Base-by-base conservation (phyloP, 1,284 basidiomycete species). In the Violaceomyces palustris region DNA sequence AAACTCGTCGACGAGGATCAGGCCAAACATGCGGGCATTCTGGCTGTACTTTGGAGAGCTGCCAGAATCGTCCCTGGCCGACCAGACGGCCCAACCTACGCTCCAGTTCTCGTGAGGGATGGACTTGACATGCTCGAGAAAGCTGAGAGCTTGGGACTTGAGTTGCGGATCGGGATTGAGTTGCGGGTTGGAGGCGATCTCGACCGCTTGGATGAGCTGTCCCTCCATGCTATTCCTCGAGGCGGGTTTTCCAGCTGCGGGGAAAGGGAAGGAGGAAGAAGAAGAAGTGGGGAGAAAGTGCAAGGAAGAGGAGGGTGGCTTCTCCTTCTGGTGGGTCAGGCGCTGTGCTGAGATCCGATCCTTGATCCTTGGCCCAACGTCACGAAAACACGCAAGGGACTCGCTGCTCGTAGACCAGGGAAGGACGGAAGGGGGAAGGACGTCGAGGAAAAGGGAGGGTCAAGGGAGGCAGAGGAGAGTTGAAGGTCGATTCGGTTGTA, bases 1-100 rank as follows among this genome's bases (percentile, higher is more conserved):
- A 68, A 87, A 88, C 43, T 89, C 87, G 54, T 89, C 87, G 46
- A 93, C 75, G 45, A 93, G 82, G 50, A 87, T 82, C 58, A 93
- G 77, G 19, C 85, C 87, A 74, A 87, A 91, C 76, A 92, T 86
- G 45, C 89, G 80, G 30, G 81, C 86, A 66, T 89, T 82, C 34
- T 82, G 74, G 18, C 82, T 81, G 73, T 88, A 81, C 74, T 83
- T 86, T 32, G 66, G 64, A 81, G 78, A 24, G 74, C 63, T 23
- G 82, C 82, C 31, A 83, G 79, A 71, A 14, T 86, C 76, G n/a
- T 39, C 45, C 23, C 61, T 47, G 8, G 67, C 65, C 3, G 64
- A 47, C 60, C 63, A 72, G 17, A 70, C 63, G 21, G 45, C 47
- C 71, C 71, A 73, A 17, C 67, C 69, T 27, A 64, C 54, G 64